A percentile compares a stretch with the other conserved stretches of the same genome.
These are phyloP conservation scores for Scutellaria barbata DNA, from an alignment of 257 asterid genomes.

Conservation along the genomic window DNA sequence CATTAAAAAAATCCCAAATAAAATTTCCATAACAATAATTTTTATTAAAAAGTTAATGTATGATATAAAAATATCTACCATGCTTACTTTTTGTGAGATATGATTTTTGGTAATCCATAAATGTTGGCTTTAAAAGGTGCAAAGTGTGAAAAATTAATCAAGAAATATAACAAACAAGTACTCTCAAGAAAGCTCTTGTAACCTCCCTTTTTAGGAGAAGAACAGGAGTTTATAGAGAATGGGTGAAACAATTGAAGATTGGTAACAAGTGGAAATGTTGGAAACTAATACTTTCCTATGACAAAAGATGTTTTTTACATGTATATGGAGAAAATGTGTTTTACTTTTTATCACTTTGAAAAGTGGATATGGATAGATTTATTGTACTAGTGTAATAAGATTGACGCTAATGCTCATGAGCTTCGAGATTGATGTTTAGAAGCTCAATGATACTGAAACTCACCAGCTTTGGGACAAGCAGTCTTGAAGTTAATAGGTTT, in stretches of 20 bases:
- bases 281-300: too few species aligned
- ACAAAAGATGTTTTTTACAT: too few species aligned
- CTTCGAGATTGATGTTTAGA: too few species aligned
- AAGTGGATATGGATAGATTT: too few species aligned
- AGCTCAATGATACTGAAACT: too few species aligned
- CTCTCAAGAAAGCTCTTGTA: neutral
- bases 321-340: too few species aligned
- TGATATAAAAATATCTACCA: neutral
- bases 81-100: neutral
- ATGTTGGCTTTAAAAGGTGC: slow-evolving; percentile 4
- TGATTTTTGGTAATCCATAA: neutral
- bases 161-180: neutral
- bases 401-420: too few species aligned
- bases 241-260: neutral
- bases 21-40: neutral
- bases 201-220: neutral
- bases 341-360: too few species aligned
- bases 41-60: too few species aligned
- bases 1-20: neutral
- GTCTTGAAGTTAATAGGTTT: too few species aligned
- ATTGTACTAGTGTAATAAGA: too few species aligned
- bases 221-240: neutral
- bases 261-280: neutral
- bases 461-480: too few species aligned
- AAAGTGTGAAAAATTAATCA: neutral